These are phyloP conservation scores for Leptodermis oblonga DNA, from an alignment of 257 asterid species.

Conservation along the genomic window DNA sequence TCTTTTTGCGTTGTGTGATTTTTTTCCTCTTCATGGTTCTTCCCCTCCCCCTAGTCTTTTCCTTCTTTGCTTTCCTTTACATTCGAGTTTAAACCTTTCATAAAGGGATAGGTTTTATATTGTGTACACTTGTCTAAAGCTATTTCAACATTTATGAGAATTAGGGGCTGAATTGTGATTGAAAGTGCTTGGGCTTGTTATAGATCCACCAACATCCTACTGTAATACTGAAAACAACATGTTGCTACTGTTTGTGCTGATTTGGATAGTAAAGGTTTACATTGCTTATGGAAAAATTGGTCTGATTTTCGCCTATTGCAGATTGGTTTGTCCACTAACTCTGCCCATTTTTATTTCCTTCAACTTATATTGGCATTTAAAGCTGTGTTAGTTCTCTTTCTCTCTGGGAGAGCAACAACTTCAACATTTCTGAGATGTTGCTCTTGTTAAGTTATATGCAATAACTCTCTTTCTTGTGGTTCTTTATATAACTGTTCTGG, in stretches of 20 bases:
- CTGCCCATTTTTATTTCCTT: not conserved
- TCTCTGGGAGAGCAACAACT: not conserved
- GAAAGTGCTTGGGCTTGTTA: not conserved
- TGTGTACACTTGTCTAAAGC: not conserved
- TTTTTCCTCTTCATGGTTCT: not conserved
- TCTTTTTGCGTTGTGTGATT: not conserved
- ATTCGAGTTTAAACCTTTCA: too few relatives aligned
- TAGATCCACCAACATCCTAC: not conserved
- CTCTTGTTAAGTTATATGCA: too few relatives aligned
- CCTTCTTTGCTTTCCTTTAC: not conserved
- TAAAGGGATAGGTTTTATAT: not conserved
- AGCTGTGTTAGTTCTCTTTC: not conserved
- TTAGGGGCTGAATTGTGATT: not conserved
- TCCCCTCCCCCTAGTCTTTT: too few relatives aligned
- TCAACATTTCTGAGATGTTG: too few relatives aligned
- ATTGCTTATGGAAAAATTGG: not conserved
- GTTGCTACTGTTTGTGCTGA: not conserved
- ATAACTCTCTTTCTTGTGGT: not conserved
- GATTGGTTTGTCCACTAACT: too few relatives aligned
- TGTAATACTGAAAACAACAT: not conserved
- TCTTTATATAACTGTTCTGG: not conserved
- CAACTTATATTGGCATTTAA: not conserved
- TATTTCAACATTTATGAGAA: too few relatives aligned
- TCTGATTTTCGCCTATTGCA: not conserved
- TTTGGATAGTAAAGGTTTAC: not conserved